Evolutionary conservation across 2,329 filamentous ascomycete genomes (phyloP).

Genomic region (Achaetomium macrosporum): DNA sequence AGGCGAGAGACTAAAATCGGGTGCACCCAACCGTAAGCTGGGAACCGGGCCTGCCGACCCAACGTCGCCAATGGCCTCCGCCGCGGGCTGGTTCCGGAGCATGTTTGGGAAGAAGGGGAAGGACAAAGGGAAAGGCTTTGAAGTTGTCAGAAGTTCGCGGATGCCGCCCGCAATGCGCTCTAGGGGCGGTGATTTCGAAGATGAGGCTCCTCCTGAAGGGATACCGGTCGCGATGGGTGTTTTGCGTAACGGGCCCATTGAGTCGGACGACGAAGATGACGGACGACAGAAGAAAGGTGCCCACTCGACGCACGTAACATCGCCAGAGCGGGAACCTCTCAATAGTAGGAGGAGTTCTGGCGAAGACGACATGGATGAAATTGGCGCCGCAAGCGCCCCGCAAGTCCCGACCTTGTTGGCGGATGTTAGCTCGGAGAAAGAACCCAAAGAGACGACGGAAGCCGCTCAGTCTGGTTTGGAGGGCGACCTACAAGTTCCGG

Average conservation of each 20-base stretch:
- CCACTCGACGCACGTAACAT: constrained; percentile 28
- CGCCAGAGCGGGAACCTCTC: constrained; percentile 36
- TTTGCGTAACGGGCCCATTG: constrained; percentile 54
- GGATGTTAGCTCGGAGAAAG: constrained; percentile 52
- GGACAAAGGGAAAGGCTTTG: constrained; percentile 93
- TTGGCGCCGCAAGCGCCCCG: constrained; percentile 37
- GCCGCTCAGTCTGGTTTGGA: not conserved
- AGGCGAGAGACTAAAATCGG: constrained; percentile 78
- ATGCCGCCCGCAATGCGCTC: constrained; percentile 71
- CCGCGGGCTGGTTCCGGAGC: constrained; percentile 80
- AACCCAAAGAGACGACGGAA: constrained; percentile 41
- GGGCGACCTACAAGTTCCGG: constrained; percentile 35
- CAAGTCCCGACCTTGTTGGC: constrained; percentile 53
- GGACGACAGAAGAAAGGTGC: constrained; percentile 29
- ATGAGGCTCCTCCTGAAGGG: constrained; percentile 62
- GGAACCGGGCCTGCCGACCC: constrained; percentile 94
- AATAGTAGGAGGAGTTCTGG: constrained; percentile 42
- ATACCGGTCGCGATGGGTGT: constrained; percentile 60
- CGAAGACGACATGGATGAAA: constrained; percentile 41
- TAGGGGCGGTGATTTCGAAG: constrained; percentile 50
- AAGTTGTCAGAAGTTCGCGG: constrained; percentile 85
- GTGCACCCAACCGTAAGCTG: constrained; percentile 72
- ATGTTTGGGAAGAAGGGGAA: constrained; percentile 81
- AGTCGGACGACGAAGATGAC: constrained; percentile 55
- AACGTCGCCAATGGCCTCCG: constrained; percentile 82